These are phyloP conservation scores for Didymella pinodella DNA, from an alignment of 2,329 filamentous ascomycete genomes.

Conservation along the genomic window DNA sequence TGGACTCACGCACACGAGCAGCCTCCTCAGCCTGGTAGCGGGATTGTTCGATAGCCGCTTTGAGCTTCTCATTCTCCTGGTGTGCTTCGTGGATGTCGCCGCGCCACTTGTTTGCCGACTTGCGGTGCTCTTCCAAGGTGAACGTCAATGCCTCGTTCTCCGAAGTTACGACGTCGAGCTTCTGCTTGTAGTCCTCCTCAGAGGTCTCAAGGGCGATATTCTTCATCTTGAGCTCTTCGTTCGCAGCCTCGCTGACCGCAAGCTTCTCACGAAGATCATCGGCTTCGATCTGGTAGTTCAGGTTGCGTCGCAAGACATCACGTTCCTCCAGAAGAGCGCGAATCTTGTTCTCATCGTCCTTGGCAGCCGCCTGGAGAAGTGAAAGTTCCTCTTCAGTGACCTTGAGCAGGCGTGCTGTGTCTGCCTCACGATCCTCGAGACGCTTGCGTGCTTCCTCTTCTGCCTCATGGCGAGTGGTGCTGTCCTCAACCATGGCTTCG, in stretches of 20 bases:
- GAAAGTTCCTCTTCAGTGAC: conserved; percentile 59
- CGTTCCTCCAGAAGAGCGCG: conserved; percentile 55
- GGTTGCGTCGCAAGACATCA: conserved; percentile 49
- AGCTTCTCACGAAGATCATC: conserved; percentile 61
- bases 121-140: conserved; percentile 70
- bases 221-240: conserved; percentile 62
- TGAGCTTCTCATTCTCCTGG: conserved; percentile 70
- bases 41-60: conserved; percentile 75
- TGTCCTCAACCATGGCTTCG: conserved; percentile 46
- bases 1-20: conserved; percentile 80
- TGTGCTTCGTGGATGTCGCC: conserved; percentile 63
- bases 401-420: conserved; percentile 55
- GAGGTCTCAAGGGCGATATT: conserved; percentile 42
- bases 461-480: conserved; percentile 46
- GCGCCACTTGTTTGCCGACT: conserved; percentile 66
- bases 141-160: conserved; percentile 69
- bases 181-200: conserved; percentile 60
- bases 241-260: conserved; percentile 63
- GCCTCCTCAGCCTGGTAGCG: conserved; percentile 85
- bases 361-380: conserved; percentile 54
- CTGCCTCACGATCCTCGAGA: conserved; percentile 55
- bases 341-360: conserved; percentile 54
- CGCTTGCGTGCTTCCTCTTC: conserved; percentile 54
- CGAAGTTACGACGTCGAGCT: conserved; percentile 61
- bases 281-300: conserved; percentile 48